These are phyloP conservation scores for Zygosaccharomyces bailii DNA, from an alignment of 805 yeast genomes.

Conservation along the genomic window DNA sequence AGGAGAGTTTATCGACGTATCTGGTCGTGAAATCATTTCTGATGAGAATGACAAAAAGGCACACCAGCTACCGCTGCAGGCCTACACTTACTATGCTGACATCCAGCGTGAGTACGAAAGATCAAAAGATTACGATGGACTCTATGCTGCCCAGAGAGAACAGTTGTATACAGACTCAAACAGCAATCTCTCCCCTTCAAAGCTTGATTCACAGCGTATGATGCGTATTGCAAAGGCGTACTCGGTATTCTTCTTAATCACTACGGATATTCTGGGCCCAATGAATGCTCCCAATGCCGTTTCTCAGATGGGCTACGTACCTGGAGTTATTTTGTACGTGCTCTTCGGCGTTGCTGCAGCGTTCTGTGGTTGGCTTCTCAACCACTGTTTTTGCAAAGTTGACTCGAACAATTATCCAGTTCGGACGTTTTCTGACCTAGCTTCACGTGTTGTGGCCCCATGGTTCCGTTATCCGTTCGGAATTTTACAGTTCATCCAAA, in stretches of 20 bases:
- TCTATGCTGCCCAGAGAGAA: slow-evolving; percentile 15
- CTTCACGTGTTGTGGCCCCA: slow-evolving; percentile 35
- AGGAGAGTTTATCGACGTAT: slow-evolving; percentile 11
- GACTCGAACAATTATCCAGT: slow-evolving; percentile 45
- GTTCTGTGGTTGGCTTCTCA: slow-evolving; percentile 41
- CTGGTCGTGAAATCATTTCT: slow-evolving; percentile 15
- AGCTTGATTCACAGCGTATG: slow-evolving; percentile 16
- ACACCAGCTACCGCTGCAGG: slow-evolving; percentile 14
- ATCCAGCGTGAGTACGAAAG: slow-evolving; percentile 16
- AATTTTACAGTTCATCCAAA: slow-evolving; percentile 40
- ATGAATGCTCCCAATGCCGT: slow-evolving; percentile 46
- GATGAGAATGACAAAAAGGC: slow-evolving; percentile 4
- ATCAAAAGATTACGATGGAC: slow-evolving; percentile 13
- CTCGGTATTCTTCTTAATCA: slow-evolving; percentile 45
- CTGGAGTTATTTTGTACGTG: slow-evolving; percentile 42
- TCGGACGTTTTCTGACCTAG: slow-evolving; percentile 42
- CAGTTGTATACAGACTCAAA: slow-evolving; percentile 16
- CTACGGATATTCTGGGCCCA: slow-evolving; percentile 49
- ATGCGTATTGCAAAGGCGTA: slow-evolving; percentile 18
- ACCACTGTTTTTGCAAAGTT: slow-evolving; percentile 36
- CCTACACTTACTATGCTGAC: slow-evolving; percentile 14
- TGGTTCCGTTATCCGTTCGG: slow-evolving; percentile 25
- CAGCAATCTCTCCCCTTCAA: slow-evolving; percentile 12
- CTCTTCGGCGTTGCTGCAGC: slow-evolving; percentile 43
- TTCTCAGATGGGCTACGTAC: slow-evolving; percentile 44